phyloP scores from a whole-genome alignment of 441 rosid species.

The Gossypium gossypioides region DNA sequence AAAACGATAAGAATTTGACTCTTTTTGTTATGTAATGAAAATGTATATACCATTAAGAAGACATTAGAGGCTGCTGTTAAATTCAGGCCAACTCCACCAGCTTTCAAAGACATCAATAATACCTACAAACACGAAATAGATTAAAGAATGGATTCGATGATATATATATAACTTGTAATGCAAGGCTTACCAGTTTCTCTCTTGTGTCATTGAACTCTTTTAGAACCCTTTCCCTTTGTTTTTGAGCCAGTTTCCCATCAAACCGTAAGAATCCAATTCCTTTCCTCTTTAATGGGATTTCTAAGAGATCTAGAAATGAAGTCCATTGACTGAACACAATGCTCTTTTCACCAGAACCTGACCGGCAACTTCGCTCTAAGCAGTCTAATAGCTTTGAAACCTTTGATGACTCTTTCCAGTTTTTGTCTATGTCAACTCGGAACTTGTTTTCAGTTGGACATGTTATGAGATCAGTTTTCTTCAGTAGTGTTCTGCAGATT shows the following conservation, averaged over 20 bases:
- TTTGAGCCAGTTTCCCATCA: slow-evolving; percentile 47
- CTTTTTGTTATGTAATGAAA: not conserved
- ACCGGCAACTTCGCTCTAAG: slow-evolving; percentile 28
- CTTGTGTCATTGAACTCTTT: slow-evolving; percentile 49
- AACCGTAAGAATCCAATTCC: slow-evolving; percentile 45
- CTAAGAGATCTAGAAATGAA: slow-evolving; percentile 54
- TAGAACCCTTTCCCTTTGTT: slow-evolving; percentile 50
- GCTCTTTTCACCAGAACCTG: slow-evolving; percentile 46
- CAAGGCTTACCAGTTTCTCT: slow-evolving; percentile 39
- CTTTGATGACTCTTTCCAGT: slow-evolving; percentile 66
- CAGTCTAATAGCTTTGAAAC: slow-evolving; percentile 44
- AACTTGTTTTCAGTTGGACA: slow-evolving; percentile 53
- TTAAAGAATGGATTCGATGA: not conserved
- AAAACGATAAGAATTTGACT: not conserved
- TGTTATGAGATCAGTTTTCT: slow-evolving; percentile 43
- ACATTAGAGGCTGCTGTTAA: slow-evolving; percentile 61
- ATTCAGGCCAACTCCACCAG: slow-evolving; percentile 73
- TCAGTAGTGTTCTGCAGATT: slow-evolving; percentile 35
- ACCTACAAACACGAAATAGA: slow-evolving; percentile 24
- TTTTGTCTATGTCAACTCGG: slow-evolving; percentile 41
- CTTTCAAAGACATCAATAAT: slow-evolving; percentile 53
- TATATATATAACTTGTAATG: not conserved
- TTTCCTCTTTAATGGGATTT: slow-evolving; percentile 41
- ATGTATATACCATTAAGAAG: slow-evolving; percentile 41
- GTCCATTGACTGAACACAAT: slow-evolving; percentile 75